Conservation (phyloP, 2,329 filamentous ascomycete genomes). For the Exophiala sp. region DNA sequence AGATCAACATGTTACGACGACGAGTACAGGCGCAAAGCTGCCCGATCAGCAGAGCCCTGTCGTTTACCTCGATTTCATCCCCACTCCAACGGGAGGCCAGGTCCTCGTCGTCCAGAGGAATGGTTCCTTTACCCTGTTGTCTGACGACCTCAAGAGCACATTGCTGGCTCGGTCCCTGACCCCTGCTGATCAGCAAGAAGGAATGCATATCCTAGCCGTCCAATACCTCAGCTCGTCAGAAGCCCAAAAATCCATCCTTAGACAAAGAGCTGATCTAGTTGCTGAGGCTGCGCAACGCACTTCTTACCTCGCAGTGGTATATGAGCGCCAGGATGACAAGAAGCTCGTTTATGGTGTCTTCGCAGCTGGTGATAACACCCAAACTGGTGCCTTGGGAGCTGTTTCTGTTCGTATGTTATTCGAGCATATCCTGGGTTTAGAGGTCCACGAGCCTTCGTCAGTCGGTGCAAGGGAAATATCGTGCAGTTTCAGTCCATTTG, state of each 20-base stretch:
- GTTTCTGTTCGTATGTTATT: slow-evolving; percentile 38
- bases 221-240: slow-evolving; percentile 22
- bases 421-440: slow-evolving; percentile 31
- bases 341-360: slow-evolving; percentile 36
- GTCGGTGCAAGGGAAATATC: slow-evolving; percentile 19
- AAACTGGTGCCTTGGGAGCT: slow-evolving; percentile 30
- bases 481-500: slow-evolving; percentile 12
- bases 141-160: slow-evolving; percentile 31
- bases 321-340: slow-evolving; percentile 16
- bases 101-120: slow-evolving; percentile 42
- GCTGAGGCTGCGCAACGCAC: slow-evolving; percentile 2
- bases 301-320: slow-evolving; percentile 15
- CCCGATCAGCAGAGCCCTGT: slow-evolving; percentile 36
- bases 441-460: slow-evolving; percentile 17
- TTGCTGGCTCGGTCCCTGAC: slow-evolving; percentile 10
- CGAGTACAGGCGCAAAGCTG: slow-evolving; percentile 32
- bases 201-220: slow-evolving; percentile 22
- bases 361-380: slow-evolving; percentile 28
- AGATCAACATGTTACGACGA: slow-evolving; percentile 31
- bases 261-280: slow-evolving; percentile 27
- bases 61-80: slow-evolving; percentile 33
- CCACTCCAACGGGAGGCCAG: not conserved
- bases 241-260: slow-evolving; percentile 29
- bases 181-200: not conserved
- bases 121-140: slow-evolving; percentile 38